Evolutionary conservation across 164 flowering plant genomes (phyloP), one percentile per base, ranked within the genome.

Genomic region (Pachysandra terminalis): DNA sequence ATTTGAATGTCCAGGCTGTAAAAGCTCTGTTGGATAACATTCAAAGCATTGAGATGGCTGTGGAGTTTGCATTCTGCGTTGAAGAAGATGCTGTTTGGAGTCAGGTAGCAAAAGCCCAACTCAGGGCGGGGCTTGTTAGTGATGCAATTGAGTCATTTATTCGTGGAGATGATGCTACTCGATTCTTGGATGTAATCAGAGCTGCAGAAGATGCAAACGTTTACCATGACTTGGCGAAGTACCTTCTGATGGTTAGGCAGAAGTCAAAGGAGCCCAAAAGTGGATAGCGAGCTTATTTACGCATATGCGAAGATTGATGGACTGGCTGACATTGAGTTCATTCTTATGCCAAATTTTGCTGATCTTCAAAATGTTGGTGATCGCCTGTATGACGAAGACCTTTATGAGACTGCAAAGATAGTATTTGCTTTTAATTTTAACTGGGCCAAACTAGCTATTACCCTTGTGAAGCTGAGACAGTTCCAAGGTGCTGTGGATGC

Each of bases 51-150:
- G 95, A 90, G 15, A 82, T 96, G 28, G 97, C 99, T 65, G 99
- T 91, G 72, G 99, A 96, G 80, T 96, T 96, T 87, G 99, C 99
- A 21, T 93, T 87, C 82, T 88, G 99, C 63, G 99, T 96, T 70
- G 99, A 96, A 78, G 99, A 96, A 75, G 99, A 96, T 85, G 92
- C 96, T 73, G 99, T 96, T 74, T 96, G 99, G 99, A 96, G 97
- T 78, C 98, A 93, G 82, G 99, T 96, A 51, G 99, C 92, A 9
- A 96, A 93, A 75, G 99, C 99, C 74, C 99, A 96, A 74, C 87
- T 96, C 26, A 77, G 96, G 77, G 96, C 86, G 63, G 98, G 99
- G 15, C 71, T 90, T 26, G 98, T 93, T 16, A 96, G 99, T 61
- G 99, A 96, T 76, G 99, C 99, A 27, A 96, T 96, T 69, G 99